phyloP scores from a whole-genome alignment of 2,329 filamentous ascomycete genomes.

The Curvularia verruculosa region DNA sequence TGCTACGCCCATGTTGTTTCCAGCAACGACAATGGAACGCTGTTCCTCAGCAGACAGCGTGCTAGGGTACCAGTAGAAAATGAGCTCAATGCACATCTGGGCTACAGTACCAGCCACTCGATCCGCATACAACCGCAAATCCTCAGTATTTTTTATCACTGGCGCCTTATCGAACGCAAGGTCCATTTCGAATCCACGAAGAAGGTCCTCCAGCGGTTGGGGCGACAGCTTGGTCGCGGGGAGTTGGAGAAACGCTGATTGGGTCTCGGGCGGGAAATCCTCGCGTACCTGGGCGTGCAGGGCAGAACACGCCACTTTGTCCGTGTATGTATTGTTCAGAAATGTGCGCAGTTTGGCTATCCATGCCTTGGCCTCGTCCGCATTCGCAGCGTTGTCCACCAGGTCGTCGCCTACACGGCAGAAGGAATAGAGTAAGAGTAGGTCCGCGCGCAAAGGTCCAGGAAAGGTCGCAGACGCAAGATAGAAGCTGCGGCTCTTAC shows the following conservation, averaged over 20 bases:
- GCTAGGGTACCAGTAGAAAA: slow-evolving; percentile 63
- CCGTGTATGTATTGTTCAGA: slow-evolving; percentile 60
- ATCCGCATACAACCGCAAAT: slow-evolving; percentile 68
- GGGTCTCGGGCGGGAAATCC: slow-evolving; percentile 60
- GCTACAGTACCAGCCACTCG: slow-evolving; percentile 76
- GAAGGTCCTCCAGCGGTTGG: slow-evolving; percentile 66
- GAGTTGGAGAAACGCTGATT: slow-evolving; percentile 64
- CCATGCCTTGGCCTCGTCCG: slow-evolving; percentile 62
- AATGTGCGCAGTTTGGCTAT: slow-evolving; percentile 64
- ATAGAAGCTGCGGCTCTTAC: slow-evolving; percentile 76
- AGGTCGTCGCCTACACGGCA: slow-evolving; percentile 76
- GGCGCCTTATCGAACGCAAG: slow-evolving; percentile 57
- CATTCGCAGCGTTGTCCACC: slow-evolving; percentile 66
- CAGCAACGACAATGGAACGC: slow-evolving; percentile 60
- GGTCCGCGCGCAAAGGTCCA: slow-evolving; percentile 69
- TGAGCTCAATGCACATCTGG: slow-evolving; percentile 69
- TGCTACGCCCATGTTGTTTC: slow-evolving; percentile 71
- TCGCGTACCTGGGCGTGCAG: slow-evolving; percentile 48
- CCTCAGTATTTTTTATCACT: slow-evolving; percentile 64
- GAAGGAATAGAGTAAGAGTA: slow-evolving; percentile 74
- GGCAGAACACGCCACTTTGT: slow-evolving; percentile 16
- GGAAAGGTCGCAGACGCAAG: slow-evolving; percentile 73
- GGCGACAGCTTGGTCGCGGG: slow-evolving; percentile 63
- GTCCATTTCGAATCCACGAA: slow-evolving; percentile 73
- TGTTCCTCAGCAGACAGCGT: slow-evolving; percentile 40